Base-by-base conservation (phyloP, 805 yeast species). In the Peterozyma xylosa region DNA sequence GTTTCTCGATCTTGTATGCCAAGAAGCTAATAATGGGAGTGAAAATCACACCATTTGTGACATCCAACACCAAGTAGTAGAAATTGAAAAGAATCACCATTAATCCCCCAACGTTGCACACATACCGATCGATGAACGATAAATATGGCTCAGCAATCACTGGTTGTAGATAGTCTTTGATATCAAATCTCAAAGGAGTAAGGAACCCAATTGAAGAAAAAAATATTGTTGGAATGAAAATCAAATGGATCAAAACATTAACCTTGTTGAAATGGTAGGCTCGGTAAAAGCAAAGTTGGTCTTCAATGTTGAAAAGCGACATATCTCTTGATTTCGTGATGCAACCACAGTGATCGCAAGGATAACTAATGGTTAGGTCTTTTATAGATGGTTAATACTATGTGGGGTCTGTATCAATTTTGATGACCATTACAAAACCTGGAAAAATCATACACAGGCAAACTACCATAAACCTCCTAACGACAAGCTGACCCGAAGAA, bases 221-320 rank as follows among this genome's bases (percentile, higher is more conserved):
- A 30, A 86, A 66, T 41, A 91, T 89, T 16, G 78, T 60, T 1
- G 98, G 98, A 30, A 91, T 89, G 56, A 88, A 88, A 3, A 76
- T 59, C 38, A 84, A 59, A 57, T 91, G 99, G 49, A 91, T 85
- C 9, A 67, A 50, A 6, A 90, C 90, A 63, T 91, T 91, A 33
- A 59, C 62, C 1, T 63, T 65, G 51, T 78, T 59, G 53, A 46
- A 50, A 42, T 58, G 70, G 42, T 59, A 66, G 34, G 64, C 63
- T 53, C 73, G 61, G 63, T 84, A 84, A 51, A 79, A 80, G 21
- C 74, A 70, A n/a, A 84, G 61, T 50, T 85, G 80, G 38, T 70
- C 65, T n/a, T 60, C 59, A 3, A 76, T 59, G 42, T 65, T 56
- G 11, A 67, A 48, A 21, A 62, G 55, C 5, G 58, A 60, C 38